Conservation (phyloP, 805 yeast genomes). For the Kodamaea hsintzibuensis region DNA sequence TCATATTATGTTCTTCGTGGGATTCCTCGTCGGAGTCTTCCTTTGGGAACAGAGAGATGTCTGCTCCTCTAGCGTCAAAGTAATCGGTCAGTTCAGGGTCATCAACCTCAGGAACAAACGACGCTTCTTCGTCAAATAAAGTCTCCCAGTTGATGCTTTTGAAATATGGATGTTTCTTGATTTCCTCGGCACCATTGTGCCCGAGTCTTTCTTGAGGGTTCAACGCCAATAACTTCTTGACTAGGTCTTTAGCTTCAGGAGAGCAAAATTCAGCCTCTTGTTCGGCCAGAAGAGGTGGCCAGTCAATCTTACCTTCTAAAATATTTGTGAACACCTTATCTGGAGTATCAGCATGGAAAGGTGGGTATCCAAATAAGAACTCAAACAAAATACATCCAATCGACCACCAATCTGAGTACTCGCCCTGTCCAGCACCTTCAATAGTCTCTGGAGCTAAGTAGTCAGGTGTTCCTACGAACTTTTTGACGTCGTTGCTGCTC, state of each 20-base stretch:
- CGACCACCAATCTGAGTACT: slow-evolving; percentile 98
- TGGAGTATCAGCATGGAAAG: slow-evolving; percentile 83
- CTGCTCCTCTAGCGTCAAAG: slow-evolving; percentile 90
- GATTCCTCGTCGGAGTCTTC: slow-evolving; percentile 43
- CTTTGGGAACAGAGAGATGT: slow-evolving; percentile 58
- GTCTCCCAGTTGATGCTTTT: slow-evolving; percentile 70
- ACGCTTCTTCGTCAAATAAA: slow-evolving; percentile 68
- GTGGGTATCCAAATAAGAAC: slow-evolving; percentile 89
- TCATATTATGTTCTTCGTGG: slow-evolving; percentile 15
- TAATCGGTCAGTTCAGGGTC: slow-evolving; percentile 89
- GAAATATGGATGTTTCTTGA: slow-evolving; percentile 78
- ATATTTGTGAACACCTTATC: slow-evolving; percentile 83
- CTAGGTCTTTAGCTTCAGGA: slow-evolving; percentile 72
- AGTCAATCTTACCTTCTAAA: slow-evolving; percentile 67
- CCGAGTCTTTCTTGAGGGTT: slow-evolving; percentile 76
- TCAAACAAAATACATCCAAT: slow-evolving; percentile 95
- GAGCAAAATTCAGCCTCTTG: slow-evolving; percentile 56
- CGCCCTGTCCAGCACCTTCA: slow-evolving; percentile 78
- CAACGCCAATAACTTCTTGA: slow-evolving; percentile 57
- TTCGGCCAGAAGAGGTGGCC: slow-evolving; percentile 71
- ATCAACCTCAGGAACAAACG: slow-evolving; percentile 78
- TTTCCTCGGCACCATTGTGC: slow-evolving; percentile 73
- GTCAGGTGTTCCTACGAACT: slow-evolving; percentile 96
- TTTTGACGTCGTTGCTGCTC: slow-evolving; percentile 47
- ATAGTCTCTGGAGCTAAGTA: slow-evolving; percentile 97